These are phyloP conservation scores for Cryptococcus sp. DNA, from an alignment of 1,284 basidiomycete genomes.

Conservation along the genomic window DNA sequence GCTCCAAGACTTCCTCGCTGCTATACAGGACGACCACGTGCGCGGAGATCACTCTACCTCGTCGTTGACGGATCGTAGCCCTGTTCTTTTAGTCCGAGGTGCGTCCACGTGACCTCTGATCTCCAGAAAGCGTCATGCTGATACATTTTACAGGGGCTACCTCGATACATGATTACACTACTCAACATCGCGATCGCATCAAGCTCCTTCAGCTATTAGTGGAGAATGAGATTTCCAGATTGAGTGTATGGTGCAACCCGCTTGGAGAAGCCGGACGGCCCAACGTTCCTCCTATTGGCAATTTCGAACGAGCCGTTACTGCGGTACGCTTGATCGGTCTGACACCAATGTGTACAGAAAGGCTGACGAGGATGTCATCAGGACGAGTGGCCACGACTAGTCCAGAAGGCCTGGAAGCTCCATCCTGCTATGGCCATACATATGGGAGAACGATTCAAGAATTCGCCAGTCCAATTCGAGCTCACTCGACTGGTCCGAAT, in stretches of 20 bases:
- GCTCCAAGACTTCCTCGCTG: constrained; percentile 77
- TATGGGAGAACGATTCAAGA: constrained; percentile 84
- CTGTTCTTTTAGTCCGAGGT: constrained; percentile 55
- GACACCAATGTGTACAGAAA: background rate
- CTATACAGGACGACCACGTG: constrained; percentile 72
- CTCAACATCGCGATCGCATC: constrained; percentile 65
- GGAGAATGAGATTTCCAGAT: constrained; percentile 84
- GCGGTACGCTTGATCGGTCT: constrained; percentile 58
- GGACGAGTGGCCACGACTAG: constrained; percentile 68
- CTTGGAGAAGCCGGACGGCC: constrained; percentile 67
- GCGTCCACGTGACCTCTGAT: constrained; percentile 1
- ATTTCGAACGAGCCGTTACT: constrained; percentile 58
- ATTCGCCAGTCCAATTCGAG: constrained; percentile 64
- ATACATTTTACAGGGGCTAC: constrained; percentile 29
- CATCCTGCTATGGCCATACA: constrained; percentile 80
- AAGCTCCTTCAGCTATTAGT: constrained; percentile 77
- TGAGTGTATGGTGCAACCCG: constrained; percentile 91
- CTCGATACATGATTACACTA: constrained; percentile 60
- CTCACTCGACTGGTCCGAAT: constrained; percentile 73
- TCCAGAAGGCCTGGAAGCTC: constrained; percentile 79
- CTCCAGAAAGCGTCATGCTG: background rate
- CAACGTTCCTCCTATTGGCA: constrained; percentile 24
- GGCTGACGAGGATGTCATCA: constrained; percentile 44
- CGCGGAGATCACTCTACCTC: constrained; percentile 68
- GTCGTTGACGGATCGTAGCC: constrained; percentile 62